Evolutionary conservation across 495 filamentous ascomycete genomes (phyloP), one percentile per base, ranked within the genome.

Genomic region (Podospora pseudoanserina): DNA sequence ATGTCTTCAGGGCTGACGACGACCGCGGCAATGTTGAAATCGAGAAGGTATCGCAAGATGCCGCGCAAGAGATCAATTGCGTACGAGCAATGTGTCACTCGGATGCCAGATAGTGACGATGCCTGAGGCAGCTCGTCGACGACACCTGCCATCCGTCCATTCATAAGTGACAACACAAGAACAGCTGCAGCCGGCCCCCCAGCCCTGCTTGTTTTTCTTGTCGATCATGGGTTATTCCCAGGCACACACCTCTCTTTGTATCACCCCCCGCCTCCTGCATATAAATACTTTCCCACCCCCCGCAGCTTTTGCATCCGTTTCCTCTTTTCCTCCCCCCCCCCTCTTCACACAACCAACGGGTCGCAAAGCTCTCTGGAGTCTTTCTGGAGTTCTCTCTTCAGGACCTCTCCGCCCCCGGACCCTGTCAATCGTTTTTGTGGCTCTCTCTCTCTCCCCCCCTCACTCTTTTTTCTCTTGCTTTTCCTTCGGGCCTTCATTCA

Each of bases 391-490:
- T 72, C 66, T 76, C 75, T 74, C 39, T 78, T 74, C 77, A 72
- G 75, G 76, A 75, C 74, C 80, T 79, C 81, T 67, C 72, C 62
- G 78, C 73, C 73, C 82, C 82, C 79, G 82, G 82, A 76, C 82
- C 80, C 78, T 74, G 79, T 79, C 78, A 83, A 79, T 83, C 78
- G 56, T 79, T 80, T 74, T 82, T 84, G 81, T 83, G 81, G 76
- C 75, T 82, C 78, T 73, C 70, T 76, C 71, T 73, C 72, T 75
- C 73, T 64, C 67, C 30, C 30, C 30, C 30, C 0, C 1, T 23
- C 23, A 23, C 23, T 70, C 72, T 74, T 70, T 71, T 71, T 70
- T 57, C 60, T 68, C 71, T 68, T 64, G n/a, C 60, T 55, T 68
- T 56, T 63, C 65, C 58, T 62, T 65, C 68, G 67, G 27, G 70